Conservation (phyloP, 106 monocot genomes). For the Posidonia australis region DNA sequence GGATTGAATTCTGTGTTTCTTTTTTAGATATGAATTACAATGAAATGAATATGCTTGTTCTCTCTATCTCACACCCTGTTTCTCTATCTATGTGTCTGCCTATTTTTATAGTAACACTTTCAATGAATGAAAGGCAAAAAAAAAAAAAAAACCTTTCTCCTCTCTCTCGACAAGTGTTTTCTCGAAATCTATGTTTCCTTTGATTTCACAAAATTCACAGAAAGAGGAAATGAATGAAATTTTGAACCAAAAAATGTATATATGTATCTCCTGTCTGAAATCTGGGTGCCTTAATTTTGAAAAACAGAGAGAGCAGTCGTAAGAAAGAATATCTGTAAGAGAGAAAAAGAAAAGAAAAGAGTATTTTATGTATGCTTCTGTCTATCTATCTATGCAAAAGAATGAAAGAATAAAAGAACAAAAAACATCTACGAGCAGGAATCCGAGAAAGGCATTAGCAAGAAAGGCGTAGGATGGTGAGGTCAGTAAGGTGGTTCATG, state of each 20-base stretch:
- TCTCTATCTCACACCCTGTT: not conserved
- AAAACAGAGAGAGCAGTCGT: not conserved
- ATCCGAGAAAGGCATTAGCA: not conserved
- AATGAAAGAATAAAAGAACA: constrained; percentile 17
- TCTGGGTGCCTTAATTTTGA: not conserved
- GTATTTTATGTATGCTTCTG: no score
- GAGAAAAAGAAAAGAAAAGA: not conserved
- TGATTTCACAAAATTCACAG: not conserved
- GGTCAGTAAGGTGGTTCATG: not conserved
- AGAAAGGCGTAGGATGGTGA: not conserved
- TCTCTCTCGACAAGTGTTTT: no score
- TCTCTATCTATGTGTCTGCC: not conserved
- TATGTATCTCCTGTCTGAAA: no score
- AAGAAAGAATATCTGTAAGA: constrained; percentile 1
- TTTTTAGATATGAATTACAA: not conserved
- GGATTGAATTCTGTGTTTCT: not conserved
- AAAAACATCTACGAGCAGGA: not conserved
- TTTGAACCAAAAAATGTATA: not conserved
- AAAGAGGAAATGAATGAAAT: not conserved
- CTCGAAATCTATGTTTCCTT: not conserved
- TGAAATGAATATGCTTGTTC: not conserved
- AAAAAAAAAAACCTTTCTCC: not conserved
- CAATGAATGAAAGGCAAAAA: not conserved
- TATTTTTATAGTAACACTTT: not conserved
- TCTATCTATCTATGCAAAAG: constrained; percentile 17